Base-by-base conservation (phyloP, 177 flowering plant species). In the Telopea speciosissima region DNA sequence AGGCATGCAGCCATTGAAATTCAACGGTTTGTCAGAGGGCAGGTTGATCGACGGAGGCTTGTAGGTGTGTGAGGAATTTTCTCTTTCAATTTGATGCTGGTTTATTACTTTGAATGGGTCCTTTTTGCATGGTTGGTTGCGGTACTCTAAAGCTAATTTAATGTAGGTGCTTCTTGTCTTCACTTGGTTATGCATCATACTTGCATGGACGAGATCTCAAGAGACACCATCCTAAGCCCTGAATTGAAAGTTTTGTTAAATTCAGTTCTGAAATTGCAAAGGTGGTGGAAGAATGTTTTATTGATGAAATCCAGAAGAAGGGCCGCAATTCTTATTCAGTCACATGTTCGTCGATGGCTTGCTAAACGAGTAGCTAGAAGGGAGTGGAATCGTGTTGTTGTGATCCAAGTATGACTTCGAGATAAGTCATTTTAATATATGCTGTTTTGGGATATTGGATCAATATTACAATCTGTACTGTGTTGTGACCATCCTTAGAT, bases 241-340 rank as follows among this genome's bases (percentile, higher is more conserved):
- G 86, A 83, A 73, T 58, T 83, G 60, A 69, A 69, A 58, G 31
- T 83, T 49, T 52, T 82, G 19, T 13, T 83, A 1, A 24, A 45
- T 65, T 79, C 90, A 49, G 82, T 86, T 73, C 24, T 87, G 63
- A 93, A 84, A 75, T 71, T 91, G 72, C 98, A 93, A 78, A 83
- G 84, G 74, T 89, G 97, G 96, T 89, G 98, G 98, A 88, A 74
- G 75, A 71, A 72, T 68, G 75, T 83, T 75, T 63, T 81, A 36
- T 26, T 74, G 65, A 66, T 17, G 25, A 82, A 76, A 68, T 62
- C 62, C 17, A 81, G 62, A 85, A 78, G 68, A 65, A 83, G 77
- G 23, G 80, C 92, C 70, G 89, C 86, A 24, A 40, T 83, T 52
- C 13, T 81, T 77, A 8, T 85, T 33, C 40, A 33, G 40, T 33